Conservation (phyloP, 2,329 filamentous ascomycete genomes). For the Phoma sp. region DNA sequence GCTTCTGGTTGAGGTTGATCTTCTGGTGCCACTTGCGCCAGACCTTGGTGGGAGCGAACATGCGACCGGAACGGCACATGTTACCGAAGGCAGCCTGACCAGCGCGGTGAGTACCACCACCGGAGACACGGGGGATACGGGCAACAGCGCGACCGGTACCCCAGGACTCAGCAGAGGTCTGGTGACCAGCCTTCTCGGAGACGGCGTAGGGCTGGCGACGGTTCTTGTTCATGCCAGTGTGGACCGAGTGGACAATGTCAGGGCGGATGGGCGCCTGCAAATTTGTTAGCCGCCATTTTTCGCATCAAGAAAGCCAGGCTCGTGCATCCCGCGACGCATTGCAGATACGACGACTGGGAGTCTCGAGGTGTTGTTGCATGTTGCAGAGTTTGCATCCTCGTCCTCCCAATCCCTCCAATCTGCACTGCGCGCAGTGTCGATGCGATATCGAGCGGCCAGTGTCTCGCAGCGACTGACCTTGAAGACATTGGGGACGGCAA, state of each 20-base stretch:
- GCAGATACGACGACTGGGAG: not conserved
- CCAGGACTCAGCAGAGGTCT: conserved; percentile 99
- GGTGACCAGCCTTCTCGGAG: conserved; percentile 98
- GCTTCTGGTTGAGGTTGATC: conserved; percentile 99
- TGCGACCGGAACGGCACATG: conserved; percentile 99
- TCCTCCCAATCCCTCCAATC: conserved; percentile 9
- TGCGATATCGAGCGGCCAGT: not conserved
- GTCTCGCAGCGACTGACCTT: conserved; percentile 53
- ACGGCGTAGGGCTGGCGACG: conserved; percentile 99
- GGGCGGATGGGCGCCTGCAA: conserved; percentile 84
- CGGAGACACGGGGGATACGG: conserved; percentile 99
- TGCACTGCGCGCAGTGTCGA: conserved; percentile 21
- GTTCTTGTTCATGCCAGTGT: conserved; percentile 99
- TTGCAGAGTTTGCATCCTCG: not conserved
- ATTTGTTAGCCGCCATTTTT: conserved; percentile 16
- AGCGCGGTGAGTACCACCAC: conserved; percentile 99
- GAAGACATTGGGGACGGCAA: conserved; percentile 97
- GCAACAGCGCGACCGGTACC: conserved; percentile 98
- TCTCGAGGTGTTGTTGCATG: not conserved
- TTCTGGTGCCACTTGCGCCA: conserved; percentile 99
- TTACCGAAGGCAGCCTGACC: conserved; percentile 99
- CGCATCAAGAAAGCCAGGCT: not conserved
- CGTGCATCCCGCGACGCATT: conserved; percentile 1
- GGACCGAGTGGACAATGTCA: conserved; percentile 98
- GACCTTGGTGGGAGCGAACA: conserved; percentile 99